Conservation (phyloP, 768 basidiomycete species). For the Hebeloma cylindrosporum region DNA sequence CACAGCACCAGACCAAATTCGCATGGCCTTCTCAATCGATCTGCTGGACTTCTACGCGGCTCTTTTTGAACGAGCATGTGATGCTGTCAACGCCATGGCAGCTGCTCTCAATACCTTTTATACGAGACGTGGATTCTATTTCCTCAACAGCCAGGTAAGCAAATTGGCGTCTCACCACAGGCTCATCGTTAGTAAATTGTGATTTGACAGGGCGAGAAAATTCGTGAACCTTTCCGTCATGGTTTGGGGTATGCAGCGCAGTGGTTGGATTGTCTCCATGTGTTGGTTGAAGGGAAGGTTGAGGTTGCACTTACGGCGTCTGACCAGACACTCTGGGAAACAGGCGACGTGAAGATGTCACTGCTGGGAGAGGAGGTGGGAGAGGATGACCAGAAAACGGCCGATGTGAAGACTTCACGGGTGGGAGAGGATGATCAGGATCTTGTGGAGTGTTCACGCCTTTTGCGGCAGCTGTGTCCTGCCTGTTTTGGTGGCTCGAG, state of each 20-base stretch:
- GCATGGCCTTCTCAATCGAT: conserved; percentile 28
- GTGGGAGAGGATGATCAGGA: too few species aligned
- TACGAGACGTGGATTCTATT: conserved; percentile 22
- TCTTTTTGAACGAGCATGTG: conserved; percentile 36
- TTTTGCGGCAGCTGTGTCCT: conserved; percentile 30
- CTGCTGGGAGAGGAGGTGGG: too few species aligned
- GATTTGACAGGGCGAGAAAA: conserved; percentile 21
- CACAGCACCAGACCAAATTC: conserved; percentile 22
- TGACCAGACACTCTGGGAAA: not conserved
- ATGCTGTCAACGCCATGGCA: conserved; percentile 32
- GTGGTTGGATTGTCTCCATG: conserved; percentile 16
- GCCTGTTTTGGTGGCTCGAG: conserved; percentile 31
- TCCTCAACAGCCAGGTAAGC: conserved; percentile 19
- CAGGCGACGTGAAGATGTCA: not conserved
- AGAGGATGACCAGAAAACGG: too few species aligned
- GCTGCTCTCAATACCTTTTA: conserved; percentile 31
- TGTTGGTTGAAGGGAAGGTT: conserved; percentile 9
- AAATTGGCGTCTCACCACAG: too few species aligned
- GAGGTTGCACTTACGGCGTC: conserved; percentile 5
- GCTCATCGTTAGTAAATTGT: too few species aligned
- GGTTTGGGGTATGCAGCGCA: conserved; percentile 17
- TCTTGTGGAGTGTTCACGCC: conserved; percentile 17
- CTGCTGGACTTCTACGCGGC: conserved; percentile 33
- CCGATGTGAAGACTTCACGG: too few species aligned
- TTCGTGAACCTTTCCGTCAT: conserved; percentile 32